Conservation (phyloP, 108 stramenopile species). For the Bacterosira constricta region DNA sequence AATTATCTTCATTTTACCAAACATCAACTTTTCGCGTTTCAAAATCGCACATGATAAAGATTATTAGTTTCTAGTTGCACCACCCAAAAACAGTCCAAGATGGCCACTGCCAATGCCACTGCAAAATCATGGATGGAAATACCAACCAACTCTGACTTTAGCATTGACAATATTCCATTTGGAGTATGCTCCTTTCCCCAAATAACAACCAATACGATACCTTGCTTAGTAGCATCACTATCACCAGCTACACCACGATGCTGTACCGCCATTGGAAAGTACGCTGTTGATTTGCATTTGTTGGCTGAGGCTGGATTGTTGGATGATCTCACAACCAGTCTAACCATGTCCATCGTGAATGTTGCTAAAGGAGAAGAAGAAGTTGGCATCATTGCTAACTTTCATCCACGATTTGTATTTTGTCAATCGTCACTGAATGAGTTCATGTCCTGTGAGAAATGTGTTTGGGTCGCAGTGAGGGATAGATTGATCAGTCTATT, state of each 20-base stretch:
- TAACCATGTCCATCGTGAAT: not conserved
- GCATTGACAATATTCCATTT: constrained; percentile 87
- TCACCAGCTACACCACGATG: constrained; percentile 44
- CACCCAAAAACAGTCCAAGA: no score
- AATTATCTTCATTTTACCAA: no score
- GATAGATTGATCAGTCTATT: constrained; percentile 67
- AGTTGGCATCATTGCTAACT: constrained; percentile 12
- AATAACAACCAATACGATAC: no score
- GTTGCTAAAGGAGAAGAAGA: no score
- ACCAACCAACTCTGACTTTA: constrained; percentile 72
- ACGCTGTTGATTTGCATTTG: constrained; percentile 68
- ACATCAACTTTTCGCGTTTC: no score
- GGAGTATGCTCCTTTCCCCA: constrained; percentile 78
- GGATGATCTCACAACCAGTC: constrained; percentile 20
- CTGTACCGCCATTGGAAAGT: constrained; percentile 76
- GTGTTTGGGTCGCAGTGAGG: constrained; percentile 74
- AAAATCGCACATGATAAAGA: no score
- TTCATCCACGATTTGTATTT: constrained; percentile 53
- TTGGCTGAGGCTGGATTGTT: constrained; percentile 81
- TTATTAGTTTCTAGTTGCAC: no score
- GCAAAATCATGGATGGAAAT: constrained; percentile 70
- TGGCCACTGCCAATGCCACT: no score
- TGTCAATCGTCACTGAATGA: constrained; percentile 61
- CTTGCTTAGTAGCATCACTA: no score
- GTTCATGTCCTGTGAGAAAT: constrained; percentile 66